Conservation (phyloP, 805 yeast genomes). For the Hanseniaspora thailandica region DNA sequence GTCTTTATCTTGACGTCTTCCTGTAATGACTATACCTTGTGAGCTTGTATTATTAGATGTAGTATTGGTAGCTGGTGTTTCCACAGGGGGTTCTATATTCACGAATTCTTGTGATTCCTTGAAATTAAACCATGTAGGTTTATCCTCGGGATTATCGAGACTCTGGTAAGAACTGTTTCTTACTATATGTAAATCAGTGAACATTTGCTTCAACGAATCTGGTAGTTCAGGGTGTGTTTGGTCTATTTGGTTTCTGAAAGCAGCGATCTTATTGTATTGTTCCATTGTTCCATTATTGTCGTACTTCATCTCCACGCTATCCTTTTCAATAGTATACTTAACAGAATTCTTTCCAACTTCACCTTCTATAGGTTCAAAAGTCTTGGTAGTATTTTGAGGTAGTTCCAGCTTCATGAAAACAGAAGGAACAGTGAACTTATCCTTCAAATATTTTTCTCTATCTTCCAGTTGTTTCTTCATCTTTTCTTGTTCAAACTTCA, state of each 20-base stretch:
- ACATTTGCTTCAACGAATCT: background rate
- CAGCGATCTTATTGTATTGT: background rate
- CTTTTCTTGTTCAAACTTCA: background rate
- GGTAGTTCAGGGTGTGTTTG: background rate
- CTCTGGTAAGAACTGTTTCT: background rate
- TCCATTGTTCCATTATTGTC: background rate
- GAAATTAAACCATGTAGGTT: constrained; percentile 8
- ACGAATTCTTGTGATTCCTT: background rate
- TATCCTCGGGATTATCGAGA: background rate
- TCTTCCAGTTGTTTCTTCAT: background rate
- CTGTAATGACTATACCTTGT: constrained; percentile 14
- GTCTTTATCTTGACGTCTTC: constrained; percentile 12
- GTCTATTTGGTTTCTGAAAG: background rate
- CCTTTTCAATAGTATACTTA: background rate
- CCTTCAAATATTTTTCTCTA: background rate
- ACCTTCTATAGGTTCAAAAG: background rate
- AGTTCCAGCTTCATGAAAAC: background rate
- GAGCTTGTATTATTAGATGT: background rate
- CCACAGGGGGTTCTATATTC: background rate
- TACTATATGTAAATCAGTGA: background rate
- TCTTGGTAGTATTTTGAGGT: background rate
- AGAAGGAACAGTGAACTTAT: background rate
- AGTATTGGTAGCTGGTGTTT: background rate
- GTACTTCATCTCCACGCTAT: background rate
- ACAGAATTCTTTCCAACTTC: background rate